A percentile compares a stretch with the other conserved stretches of the same genome.
These are phyloP conservation scores for Talaromyces sp. DNA, from an alignment of 2,329 filamentous ascomycete species.

Conservation along the genomic window DNA sequence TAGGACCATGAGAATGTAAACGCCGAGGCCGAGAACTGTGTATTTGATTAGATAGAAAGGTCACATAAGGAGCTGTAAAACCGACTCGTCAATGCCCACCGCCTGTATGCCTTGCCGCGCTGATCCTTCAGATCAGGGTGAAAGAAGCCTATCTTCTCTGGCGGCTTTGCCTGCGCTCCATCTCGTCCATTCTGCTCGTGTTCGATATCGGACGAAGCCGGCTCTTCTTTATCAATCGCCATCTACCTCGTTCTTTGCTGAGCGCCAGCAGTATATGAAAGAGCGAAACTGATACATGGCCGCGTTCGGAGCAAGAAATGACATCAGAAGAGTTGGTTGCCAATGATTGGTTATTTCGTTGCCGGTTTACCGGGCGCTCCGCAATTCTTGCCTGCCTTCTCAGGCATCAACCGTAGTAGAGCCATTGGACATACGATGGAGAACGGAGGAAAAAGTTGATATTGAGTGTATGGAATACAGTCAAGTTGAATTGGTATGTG, in stretches of 20 bases:
- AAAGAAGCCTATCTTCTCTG: slow-evolving; percentile 14
- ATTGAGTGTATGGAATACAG: background rate
- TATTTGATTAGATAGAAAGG: background rate
- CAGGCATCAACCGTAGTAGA: background rate
- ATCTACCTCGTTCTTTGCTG: background rate
- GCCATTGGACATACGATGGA: background rate
- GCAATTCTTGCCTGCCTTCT: background rate
- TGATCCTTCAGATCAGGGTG: slow-evolving; percentile 9
- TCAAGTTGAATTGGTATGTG: no score
- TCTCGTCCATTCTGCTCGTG: background rate
- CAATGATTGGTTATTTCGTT: background rate
- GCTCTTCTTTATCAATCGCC: background rate
- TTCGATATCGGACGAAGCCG: background rate
- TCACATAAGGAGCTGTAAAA: background rate
- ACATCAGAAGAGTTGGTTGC: background rate
- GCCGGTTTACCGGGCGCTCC: background rate
- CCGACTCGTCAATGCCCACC: slow-evolving; percentile 17
- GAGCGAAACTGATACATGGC: background rate
- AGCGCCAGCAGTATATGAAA: background rate
- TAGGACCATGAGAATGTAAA: slow-evolving; percentile 55
- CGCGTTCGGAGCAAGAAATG: background rate
- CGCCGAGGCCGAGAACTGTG: slow-evolving; percentile 50
- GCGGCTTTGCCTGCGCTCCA: background rate
- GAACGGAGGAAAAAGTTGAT: no score
- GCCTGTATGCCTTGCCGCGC: slow-evolving; percentile 6